These are phyloP conservation scores for Trichophyton schoenleinii DNA, from an alignment of 2,329 filamentous ascomycete genomes.

Conservation along the genomic window DNA sequence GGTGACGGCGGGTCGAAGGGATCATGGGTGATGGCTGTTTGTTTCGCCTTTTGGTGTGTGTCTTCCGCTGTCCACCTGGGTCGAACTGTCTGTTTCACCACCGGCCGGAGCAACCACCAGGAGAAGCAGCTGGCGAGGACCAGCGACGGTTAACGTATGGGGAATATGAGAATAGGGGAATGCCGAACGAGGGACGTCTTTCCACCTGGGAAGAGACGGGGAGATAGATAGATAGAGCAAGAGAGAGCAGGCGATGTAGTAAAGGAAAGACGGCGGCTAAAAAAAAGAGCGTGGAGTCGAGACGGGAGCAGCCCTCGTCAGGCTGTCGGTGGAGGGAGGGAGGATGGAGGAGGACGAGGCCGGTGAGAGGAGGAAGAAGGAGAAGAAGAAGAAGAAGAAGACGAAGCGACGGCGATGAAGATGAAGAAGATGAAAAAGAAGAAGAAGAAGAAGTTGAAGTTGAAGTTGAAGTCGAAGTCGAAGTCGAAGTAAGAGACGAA, in stretches of 20 bases:
- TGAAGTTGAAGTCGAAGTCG: too few relatives aligned
- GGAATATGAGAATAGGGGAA: background rate
- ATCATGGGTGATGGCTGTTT: background rate
- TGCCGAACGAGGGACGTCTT: background rate
- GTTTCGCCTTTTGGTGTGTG: background rate
- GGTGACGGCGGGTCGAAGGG: background rate
- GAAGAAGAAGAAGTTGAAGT: background rate
- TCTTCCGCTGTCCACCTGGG: background rate
- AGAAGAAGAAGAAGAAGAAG: background rate
- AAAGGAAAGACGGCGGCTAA: background rate
- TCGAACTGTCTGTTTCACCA: slow-evolving; percentile 1
- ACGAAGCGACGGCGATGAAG: too few relatives aligned
- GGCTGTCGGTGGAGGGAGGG: background rate
- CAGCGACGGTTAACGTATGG: background rate
- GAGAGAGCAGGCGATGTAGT: background rate
- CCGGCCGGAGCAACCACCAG: background rate
- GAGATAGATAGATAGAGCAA: too few relatives aligned
- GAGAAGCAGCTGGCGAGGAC: too few relatives aligned
- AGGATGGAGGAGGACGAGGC: background rate
- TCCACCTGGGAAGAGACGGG: slow-evolving; percentile 19
- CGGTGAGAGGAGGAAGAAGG: background rate
- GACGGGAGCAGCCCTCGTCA: background rate
- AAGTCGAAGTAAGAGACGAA: too few relatives aligned
- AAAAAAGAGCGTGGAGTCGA: slow-evolving; percentile 3
- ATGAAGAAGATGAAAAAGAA: background rate